Evolutionary conservation across 768 basidiomycete species (phyloP).

Genomic region (Leucocoprinus leucothites): DNA sequence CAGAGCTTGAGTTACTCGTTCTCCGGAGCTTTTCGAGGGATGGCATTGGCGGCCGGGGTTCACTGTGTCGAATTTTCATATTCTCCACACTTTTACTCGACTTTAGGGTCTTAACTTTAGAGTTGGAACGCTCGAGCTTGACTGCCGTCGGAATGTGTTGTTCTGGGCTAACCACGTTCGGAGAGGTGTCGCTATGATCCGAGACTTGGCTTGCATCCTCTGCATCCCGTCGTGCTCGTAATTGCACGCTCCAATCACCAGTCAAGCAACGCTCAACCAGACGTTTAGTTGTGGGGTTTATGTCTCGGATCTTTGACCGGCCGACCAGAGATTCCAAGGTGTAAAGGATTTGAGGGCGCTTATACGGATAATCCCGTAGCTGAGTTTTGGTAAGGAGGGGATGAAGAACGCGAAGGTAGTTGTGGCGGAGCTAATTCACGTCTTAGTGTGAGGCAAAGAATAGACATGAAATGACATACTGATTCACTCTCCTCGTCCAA

Average conservation of each 20-base stretch:
- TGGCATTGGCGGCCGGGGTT: conserved; percentile 25
- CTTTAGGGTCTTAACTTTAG: conserved; percentile 44
- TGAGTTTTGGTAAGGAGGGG: conserved; percentile 95
- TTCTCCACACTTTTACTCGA: conserved; percentile 67
- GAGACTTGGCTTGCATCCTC: conserved; percentile 23
- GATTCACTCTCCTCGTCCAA: conserved; percentile 93
- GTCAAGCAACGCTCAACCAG: conserved; percentile 88
- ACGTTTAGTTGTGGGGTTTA: conserved; percentile 84
- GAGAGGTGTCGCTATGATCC: conserved; percentile 42
- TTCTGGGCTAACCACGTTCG: conserved; percentile 34
- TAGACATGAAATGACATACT: conserved; percentile 41
- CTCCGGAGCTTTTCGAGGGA: conserved; percentile 32
- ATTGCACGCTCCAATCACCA: conserved; percentile 82
- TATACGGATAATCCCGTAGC: conserved; percentile 80
- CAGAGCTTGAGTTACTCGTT: conserved; percentile 37
- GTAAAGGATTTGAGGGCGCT: conserved; percentile 84
- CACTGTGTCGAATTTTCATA: conserved; percentile 30
- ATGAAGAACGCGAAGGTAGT: conserved; percentile 94
- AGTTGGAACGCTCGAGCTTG: conserved; percentile 33
- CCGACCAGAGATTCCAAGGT: conserved; percentile 76
- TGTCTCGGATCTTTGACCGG: conserved; percentile 73
- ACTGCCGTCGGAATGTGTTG: conserved; percentile 28
- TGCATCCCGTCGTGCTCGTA: conserved; percentile 38
- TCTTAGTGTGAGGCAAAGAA: conserved; percentile 1
- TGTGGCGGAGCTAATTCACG: conserved; percentile 74